Conservation (phyloP, 306 rosid genomes). For the Arachis stenosperma region DNA sequence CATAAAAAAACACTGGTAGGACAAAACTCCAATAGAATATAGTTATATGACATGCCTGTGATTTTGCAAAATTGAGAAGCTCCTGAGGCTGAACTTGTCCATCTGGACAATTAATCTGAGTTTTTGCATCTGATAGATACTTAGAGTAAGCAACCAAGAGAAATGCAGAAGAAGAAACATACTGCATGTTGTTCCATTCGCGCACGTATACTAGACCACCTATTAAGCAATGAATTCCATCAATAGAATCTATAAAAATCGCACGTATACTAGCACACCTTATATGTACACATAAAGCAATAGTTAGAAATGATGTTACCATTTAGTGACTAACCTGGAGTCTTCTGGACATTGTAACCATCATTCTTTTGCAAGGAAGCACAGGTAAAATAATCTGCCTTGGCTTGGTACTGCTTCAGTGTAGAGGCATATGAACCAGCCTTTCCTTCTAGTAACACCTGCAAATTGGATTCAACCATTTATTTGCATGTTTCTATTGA, state of each 20-base stretch:
- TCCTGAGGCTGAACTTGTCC: slow-evolving; percentile 73
- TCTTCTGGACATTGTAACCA: slow-evolving; percentile 70
- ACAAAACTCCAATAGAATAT: neutral
- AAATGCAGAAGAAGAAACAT: slow-evolving; percentile 75
- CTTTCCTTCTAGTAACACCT: slow-evolving; percentile 72
- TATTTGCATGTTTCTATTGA: neutral
- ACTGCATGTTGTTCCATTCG: slow-evolving; percentile 93
- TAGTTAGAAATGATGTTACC: neutral
- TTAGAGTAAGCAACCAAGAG: slow-evolving; percentile 67
- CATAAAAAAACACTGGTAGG: neutral
- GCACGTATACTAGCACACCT: too few relatives aligned
- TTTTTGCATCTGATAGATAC: slow-evolving; percentile 62
- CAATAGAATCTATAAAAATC: neutral
- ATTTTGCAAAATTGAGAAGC: slow-evolving; percentile 66
- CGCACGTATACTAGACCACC: slow-evolving; percentile 77
- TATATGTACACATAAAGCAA: neutral
- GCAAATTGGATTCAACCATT: slow-evolving; percentile 34
- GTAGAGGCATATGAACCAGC: slow-evolving; percentile 62
- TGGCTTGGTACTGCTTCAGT: slow-evolving; percentile 82
- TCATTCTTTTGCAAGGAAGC: slow-evolving; percentile 85
- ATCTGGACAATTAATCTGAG: slow-evolving; percentile 71
- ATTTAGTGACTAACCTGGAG: slow-evolving; percentile 61
- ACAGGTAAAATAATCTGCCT: slow-evolving; percentile 82
- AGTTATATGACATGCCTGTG: slow-evolving; percentile 40
- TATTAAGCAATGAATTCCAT: slow-evolving; percentile 26